Evolutionary conservation across 1,284 basidiomycete genomes (phyloP).

Genomic region (Stereum hirsutum): DNA sequence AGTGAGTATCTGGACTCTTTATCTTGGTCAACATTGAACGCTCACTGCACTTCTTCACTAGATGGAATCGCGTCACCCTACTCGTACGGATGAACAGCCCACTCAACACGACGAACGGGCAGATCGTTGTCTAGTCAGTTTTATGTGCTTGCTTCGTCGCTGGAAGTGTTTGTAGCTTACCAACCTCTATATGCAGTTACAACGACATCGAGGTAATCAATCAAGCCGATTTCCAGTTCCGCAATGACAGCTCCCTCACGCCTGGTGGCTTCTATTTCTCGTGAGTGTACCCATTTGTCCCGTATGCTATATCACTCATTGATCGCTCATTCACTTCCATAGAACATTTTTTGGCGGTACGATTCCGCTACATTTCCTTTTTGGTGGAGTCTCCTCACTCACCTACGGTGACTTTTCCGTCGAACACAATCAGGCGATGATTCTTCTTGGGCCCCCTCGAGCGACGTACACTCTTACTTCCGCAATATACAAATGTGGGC

Average conservation of each 20-base stretch:
- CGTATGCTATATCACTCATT: not conserved
- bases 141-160: conserved; percentile 2
- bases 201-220: conserved; percentile 45
- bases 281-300: conserved; percentile 26
- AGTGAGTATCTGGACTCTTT: conserved; percentile 29
- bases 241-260: conserved; percentile 32
- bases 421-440: conserved; percentile 38
- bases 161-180: not conserved
- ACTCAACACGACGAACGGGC: conserved; percentile 44
- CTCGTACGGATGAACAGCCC: conserved; percentile 53
- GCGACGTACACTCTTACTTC: conserved; percentile 57
- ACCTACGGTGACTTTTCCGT: not conserved
- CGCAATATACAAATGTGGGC: conserved; percentile 57
- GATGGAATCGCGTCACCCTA: conserved; percentile 50
- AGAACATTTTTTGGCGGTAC: conserved; percentile 69
- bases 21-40: not conserved
- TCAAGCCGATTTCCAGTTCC: conserved; percentile 42
- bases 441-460: conserved; percentile 52
- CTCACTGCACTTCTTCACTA: conserved; percentile 13
- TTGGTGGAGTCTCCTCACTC: too few species aligned
- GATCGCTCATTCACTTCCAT: conserved; percentile 5
- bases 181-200: conserved; percentile 27
- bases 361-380: conserved; percentile 3
- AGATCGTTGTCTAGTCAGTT: conserved; percentile 44
- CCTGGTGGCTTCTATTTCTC: conserved; percentile 60